Evolutionary conservation across 1,139 yeast genomes (phyloP).

Genomic region (Blastobotrys raffinosifermentans): DNA sequence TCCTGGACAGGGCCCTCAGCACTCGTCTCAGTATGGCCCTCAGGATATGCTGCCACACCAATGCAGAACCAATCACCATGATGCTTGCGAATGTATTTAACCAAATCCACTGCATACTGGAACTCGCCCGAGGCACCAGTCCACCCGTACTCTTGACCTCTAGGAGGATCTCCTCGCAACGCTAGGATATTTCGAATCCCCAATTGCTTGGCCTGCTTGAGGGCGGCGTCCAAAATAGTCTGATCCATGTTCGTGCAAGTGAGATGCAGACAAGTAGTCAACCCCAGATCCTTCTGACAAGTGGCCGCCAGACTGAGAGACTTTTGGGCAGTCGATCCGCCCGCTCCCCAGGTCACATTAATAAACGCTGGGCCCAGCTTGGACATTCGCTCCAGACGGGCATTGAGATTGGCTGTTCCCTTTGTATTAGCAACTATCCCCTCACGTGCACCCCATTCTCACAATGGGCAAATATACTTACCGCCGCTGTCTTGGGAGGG

Average conservation of each 20-base stretch:
- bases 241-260: slow-evolving; percentile 93
- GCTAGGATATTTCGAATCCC: slow-evolving; percentile 90
- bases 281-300: slow-evolving; percentile 65
- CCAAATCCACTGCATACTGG: slow-evolving; percentile 74
- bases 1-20: slow-evolving; percentile 56
- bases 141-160: slow-evolving; percentile 62
- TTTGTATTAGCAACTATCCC: slow-evolving; percentile 14
- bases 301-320: slow-evolving; percentile 77
- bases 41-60: slow-evolving; percentile 95
- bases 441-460: neutral
- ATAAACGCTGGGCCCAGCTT: slow-evolving; percentile 82
- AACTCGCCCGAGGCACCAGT: slow-evolving; percentile 45
- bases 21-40: slow-evolving; percentile 86
- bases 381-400: slow-evolving; percentile 84
- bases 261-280: slow-evolving; percentile 87
- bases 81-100: slow-evolving; percentile 59
- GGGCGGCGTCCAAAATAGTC: slow-evolving; percentile 70
- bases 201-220: slow-evolving; percentile 58
- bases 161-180: slow-evolving; percentile 92
- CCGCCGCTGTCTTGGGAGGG: slow-evolving; percentile 88
- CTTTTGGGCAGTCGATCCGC: slow-evolving; percentile 87
- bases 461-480: slow-evolving; percentile 23
- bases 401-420: slow-evolving; percentile 77
- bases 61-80: slow-evolving; percentile 76
- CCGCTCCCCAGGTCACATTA: slow-evolving; percentile 98